phyloP scores from a whole-genome alignment of 2,329 filamentous ascomycete species.

The Claviceps digitariae region DNA sequence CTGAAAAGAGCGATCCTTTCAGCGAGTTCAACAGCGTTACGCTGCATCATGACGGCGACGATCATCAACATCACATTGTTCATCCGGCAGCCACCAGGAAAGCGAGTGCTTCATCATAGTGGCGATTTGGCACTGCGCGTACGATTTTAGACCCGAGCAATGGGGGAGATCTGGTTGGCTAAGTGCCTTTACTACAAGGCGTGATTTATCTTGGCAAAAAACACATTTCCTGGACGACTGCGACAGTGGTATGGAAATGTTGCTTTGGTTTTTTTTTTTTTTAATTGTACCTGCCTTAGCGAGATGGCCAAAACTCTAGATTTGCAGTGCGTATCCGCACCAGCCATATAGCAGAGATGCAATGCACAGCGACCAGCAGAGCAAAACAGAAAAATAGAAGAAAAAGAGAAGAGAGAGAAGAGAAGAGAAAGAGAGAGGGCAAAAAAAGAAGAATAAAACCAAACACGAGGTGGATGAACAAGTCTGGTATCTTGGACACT shows the following conservation, averaged over 20 bases:
- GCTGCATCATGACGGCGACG: conserved; percentile 88
- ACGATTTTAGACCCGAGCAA: background rate
- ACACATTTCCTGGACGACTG: background rate
- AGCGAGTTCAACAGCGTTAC: conserved; percentile 99
- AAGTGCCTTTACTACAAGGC: background rate
- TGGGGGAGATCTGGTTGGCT: background rate
- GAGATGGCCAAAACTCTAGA: background rate
- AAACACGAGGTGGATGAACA: background rate
- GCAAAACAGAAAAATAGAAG: background rate
- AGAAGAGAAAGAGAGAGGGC: no score
- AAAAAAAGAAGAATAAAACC: background rate
- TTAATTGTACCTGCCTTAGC: background rate
- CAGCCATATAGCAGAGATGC: background rate
- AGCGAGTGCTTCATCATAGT: conserved; percentile 5
- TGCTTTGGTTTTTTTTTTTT: background rate
- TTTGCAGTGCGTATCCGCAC: background rate
- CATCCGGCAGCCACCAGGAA: conserved; percentile 5
- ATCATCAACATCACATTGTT: conserved; percentile 29
- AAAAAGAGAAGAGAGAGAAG: no score
- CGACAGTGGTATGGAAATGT: background rate
- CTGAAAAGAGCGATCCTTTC: conserved; percentile 77
- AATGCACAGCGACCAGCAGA: background rate
- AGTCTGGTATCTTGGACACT: background rate
- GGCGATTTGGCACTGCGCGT: background rate
- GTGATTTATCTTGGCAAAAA: background rate